Conservation (phyloP, 2,329 filamentous ascomycete genomes). For the Thielaviopsis punctulata region DNA sequence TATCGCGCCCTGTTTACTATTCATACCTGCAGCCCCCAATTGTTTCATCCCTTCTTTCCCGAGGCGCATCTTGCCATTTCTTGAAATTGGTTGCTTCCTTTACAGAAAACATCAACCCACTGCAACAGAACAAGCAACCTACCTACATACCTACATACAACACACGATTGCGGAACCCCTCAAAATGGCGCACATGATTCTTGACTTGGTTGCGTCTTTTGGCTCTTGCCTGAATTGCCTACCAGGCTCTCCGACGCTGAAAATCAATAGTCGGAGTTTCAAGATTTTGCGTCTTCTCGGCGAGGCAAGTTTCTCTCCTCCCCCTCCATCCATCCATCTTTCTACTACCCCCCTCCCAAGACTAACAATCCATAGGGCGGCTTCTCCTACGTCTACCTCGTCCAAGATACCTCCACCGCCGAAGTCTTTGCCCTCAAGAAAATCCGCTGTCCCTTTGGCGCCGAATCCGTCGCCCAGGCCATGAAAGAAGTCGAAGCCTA, state of each 20-base stretch:
- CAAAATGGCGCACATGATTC: constrained; percentile 63
- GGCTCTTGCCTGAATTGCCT: constrained; percentile 96
- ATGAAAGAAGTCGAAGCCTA: constrained; percentile 97
- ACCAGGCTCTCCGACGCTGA: constrained; percentile 79
- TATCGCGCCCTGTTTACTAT: no score
- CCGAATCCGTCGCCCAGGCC: constrained; percentile 85
- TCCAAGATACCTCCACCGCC: constrained; percentile 72
- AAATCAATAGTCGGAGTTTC: constrained; percentile 88
- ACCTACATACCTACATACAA: no score
- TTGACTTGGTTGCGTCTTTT: constrained; percentile 79
- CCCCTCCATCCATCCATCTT: neutral
- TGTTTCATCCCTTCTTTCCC: no score
- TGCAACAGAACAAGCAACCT: no score
- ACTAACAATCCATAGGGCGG: constrained; percentile 63
- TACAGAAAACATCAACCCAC: no score
- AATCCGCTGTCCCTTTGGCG: constrained; percentile 93
- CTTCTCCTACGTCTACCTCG: constrained; percentile 97
- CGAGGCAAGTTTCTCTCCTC: constrained; percentile 40
- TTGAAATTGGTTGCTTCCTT: no score
- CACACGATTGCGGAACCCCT: no score
- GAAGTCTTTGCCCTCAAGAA: constrained; percentile 93
- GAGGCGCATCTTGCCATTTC: no score
- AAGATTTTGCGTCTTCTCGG: constrained; percentile 88
- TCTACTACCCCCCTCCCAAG: neutral
- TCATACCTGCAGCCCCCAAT: no score